Conservation (phyloP, 306 rosid genomes). For the Ochetophila trinervis region DNA sequence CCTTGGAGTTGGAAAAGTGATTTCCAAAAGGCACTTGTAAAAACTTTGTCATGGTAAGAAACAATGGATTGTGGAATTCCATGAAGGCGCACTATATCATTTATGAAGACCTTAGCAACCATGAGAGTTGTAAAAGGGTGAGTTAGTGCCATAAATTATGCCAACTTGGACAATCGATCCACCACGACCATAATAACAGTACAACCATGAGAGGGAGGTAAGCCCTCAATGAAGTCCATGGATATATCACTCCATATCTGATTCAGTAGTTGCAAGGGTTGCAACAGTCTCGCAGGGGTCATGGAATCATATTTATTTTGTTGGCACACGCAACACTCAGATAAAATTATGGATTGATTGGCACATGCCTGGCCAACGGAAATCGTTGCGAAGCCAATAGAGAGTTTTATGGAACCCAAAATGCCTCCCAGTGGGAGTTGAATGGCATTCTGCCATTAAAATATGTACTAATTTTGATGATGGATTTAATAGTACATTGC, state of each 20-base stretch:
- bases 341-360: background rate
- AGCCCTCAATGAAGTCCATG: background rate
- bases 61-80: background rate
- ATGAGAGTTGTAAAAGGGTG: background rate
- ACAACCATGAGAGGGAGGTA: background rate
- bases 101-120: background rate
- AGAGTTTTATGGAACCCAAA: background rate
- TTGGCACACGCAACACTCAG: background rate
- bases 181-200: background rate
- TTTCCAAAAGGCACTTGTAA: background rate
- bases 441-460: background rate
- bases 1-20: background rate
- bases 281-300: background rate
- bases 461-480: background rate
- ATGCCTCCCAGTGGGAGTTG: background rate
- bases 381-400: rapidly evolving
- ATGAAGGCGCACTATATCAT: background rate
- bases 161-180: background rate
- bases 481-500: background rate
- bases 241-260: background rate
- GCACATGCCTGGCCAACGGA: background rate
- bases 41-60: background rate
- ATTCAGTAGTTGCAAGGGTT: background rate
- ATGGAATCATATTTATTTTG: background rate
- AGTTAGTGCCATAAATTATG: background rate